phyloP scores from a whole-genome alignment of 1,284 basidiomycete species.

The Trichosporon sp. region DNA sequence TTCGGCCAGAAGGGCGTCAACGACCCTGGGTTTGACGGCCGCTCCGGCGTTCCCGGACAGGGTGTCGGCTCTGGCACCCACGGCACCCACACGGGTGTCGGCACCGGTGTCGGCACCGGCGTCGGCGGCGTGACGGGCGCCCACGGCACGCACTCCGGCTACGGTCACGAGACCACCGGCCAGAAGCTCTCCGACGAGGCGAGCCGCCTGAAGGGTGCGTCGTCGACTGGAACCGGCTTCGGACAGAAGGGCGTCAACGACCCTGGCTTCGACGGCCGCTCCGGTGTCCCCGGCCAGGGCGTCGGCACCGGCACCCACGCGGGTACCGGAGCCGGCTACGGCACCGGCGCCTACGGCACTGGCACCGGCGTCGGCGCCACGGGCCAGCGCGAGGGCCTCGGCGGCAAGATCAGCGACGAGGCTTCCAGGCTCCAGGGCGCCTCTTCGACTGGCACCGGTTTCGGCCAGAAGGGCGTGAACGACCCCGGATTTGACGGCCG shows the following conservation, averaged over 20 bases:
- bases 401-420: neutral
- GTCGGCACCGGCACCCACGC: neutral
- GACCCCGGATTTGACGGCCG: neutral
- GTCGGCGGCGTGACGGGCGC: neutral
- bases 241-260: neutral
- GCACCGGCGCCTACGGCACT: neutral
- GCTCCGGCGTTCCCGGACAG: neutral
- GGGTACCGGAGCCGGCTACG: neutral
- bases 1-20: neutral
- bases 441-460: neutral
- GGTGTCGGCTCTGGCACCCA: neutral
- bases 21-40: neutral
- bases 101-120: neutral
- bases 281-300: neutral
- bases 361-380: neutral
- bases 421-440: neutral
- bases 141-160: neutral
- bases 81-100: neutral
- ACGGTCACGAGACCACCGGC: neutral
- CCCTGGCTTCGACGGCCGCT: neutral
- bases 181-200: neutral
- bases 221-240: neutral
- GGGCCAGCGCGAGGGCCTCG: neutral
- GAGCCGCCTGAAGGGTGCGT: neutral
- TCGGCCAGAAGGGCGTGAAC: neutral